Evolutionary conservation across 106 monocot species (phyloP), one percentile per base, ranked within the genome.

Genomic region (Triglochin maritima): DNA sequence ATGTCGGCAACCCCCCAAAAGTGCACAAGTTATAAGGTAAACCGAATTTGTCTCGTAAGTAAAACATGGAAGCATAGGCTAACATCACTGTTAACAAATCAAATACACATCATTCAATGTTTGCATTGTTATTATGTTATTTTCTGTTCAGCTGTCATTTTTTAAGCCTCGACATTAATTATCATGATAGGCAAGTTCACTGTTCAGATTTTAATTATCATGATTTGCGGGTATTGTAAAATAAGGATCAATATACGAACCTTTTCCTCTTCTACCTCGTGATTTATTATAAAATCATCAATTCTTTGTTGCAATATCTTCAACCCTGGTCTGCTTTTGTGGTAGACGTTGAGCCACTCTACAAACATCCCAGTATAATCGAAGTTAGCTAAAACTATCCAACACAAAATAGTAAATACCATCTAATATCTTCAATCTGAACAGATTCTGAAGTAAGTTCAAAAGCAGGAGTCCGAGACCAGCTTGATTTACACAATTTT

Each of bases 341-440:
- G 75, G 76, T 95, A 87, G 41, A 81, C 73, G 55, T 72, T 50
- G 72, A 95, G 75, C 94, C 94, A 95, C 81, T 90, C 94, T 94
- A 79, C 69, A 43, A 59, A 81, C 29, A 69, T n/a, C 2, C 47
- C 17, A 64, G 29, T 29, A 17, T 42, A 29, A 4, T 29, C 17
- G 2, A 3, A 59, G 29, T 59, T 42, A 59, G 7, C 16, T 7
- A 29, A 4, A 59, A 7, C 4, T 29, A 55, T 3, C 55, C 10
- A 55, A 41, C 8, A n/a, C 16, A 29, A 29, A 8, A 12, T 29
- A 16, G 3, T 59, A 6, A 7, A 12, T 59, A 6, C 7, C 2
- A 7, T 59, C 17, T 59, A 12, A 8, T 5, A 5, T 55, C 14
- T 55, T 55, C 3, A n/a, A 55, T 12, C 2, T 55, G 10, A 3